Percentiles rank a stretch among this genome's conserved stretches.
These are phyloP conservation scores for Astrothelium subdiscretum DNA, from an alignment of 495 filamentous ascomycete species.

Conservation along the genomic window DNA sequence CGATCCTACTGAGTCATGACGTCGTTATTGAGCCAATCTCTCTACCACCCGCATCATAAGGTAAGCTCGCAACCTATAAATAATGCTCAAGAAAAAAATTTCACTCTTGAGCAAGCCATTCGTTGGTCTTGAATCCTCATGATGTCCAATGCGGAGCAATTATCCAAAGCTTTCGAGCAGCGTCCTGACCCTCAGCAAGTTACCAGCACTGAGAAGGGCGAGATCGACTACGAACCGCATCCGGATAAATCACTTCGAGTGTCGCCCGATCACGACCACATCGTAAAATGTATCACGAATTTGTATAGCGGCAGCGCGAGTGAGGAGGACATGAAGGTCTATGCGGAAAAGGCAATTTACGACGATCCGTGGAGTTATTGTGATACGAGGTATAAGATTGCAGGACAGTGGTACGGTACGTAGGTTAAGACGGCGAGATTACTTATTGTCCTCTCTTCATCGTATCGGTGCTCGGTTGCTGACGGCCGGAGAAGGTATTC, in stretches of 20 bases:
- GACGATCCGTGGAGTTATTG: conserved; percentile 41
- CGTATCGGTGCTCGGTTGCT: neutral
- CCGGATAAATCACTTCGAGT: conserved; percentile 29
- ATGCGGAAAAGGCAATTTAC: conserved; percentile 35
- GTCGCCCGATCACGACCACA: conserved; percentile 23
- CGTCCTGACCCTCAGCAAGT: neutral
- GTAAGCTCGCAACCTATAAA: neutral
- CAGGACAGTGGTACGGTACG: conserved; percentile 39
- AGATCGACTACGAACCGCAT: conserved; percentile 29
- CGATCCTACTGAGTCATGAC: neutral
- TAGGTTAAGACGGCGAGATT: neutral
- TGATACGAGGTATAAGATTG: conserved; percentile 39
- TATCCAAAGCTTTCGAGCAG: neutral
- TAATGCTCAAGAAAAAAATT: neutral
- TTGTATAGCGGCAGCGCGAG: conserved; percentile 36
- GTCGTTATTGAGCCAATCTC: neutral
- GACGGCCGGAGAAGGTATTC: conserved; percentile 18
- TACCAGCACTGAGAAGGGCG: neutral
- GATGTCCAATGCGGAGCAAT: neutral
- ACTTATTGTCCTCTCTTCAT: neutral
- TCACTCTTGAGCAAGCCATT: neutral
- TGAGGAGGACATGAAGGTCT: conserved; percentile 38
- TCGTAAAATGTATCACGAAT: conserved; percentile 31
- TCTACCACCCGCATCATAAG: neutral
- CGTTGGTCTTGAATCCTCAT: neutral